Conservation (phyloP, 257 asterid genomes). For the Solanum verrucosum region DNA sequence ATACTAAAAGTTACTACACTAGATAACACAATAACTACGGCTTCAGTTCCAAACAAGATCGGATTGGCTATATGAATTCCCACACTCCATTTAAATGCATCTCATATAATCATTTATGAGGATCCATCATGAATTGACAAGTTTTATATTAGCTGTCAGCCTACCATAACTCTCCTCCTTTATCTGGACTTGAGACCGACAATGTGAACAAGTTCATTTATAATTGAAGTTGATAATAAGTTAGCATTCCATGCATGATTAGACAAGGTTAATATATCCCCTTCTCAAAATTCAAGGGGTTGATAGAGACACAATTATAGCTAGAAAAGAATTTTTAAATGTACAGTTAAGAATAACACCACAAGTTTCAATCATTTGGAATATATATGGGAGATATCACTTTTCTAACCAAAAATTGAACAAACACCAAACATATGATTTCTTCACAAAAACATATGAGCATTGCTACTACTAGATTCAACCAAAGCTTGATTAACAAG, state of each 20-base stretch:
- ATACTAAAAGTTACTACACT: background rate
- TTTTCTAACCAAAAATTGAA: background rate
- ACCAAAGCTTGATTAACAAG: background rate
- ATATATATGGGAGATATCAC: background rate
- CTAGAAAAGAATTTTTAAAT: background rate
- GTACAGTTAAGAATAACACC: background rate
- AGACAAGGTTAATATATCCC: background rate
- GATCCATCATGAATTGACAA: background rate
- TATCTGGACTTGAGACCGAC: background rate
- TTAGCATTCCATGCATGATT: background rate
- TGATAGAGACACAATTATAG: background rate
- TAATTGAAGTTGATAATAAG: background rate
- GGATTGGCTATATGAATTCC: background rate
- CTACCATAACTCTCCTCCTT: background rate
- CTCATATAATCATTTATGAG: background rate
- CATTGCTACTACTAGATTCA: background rate
- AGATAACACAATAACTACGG: background rate
- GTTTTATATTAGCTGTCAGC: background rate
- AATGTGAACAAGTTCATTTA: no score
- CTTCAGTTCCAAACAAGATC: background rate
- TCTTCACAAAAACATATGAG: background rate
- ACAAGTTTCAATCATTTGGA: background rate
- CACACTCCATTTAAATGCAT: background rate
- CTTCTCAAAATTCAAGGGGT: background rate
- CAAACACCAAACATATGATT: background rate